Base-by-base conservation (phyloP, 306 rosid species). In the Astragalus glycyphyllos region DNA sequence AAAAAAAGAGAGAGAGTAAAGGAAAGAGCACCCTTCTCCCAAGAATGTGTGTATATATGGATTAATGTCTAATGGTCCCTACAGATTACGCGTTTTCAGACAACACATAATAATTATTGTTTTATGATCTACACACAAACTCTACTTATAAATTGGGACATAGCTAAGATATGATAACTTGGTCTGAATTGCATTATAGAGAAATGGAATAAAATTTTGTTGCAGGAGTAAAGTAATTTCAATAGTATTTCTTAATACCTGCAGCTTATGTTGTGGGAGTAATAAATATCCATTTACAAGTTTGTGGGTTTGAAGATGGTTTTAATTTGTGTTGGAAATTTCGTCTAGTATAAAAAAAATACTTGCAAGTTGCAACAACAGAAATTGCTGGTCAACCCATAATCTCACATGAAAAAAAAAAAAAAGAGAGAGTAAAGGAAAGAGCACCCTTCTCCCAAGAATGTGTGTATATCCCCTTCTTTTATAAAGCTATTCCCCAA, bases 11-110 rank as follows among this genome's bases (percentile, higher is more conserved):
- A 40, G 8, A 14, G 17, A 35, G n/a, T n/a, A 12, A 37, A 49
- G 51, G 17, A 20, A 11, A 66, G 16, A 0, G 23, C 48, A 34
- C 14, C 66, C 72, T 74, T 58, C 47, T 11, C 58, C 15, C 15
- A 46, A 46, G 41, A 6, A 58, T 20, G 70, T 58, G 41, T 8
- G 0, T n/a, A n/a, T n/a, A n/a, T n/a, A n/a, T n/a, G n/a, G n/a
- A n/a, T n/a, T n/a, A n/a, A n/a, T n/a, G n/a, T n/a, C n/a, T n/a
- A n/a, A n/a, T n/a, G n/a, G 0, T 55, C 81, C 85, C 82, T 29
- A 72, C 76, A 60, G 17, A 65, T 62, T 55, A 81, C 96, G 92
- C 92, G 89, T 78, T 77, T 79, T 72, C 64, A 31, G 86, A 74
- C 80, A 68, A 58, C 59, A 59, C 3, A 60, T 16, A 29, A 69